These are phyloP conservation scores for Dryas alaskensis DNA, from an alignment of 306 rosid genomes.

Conservation along the genomic window DNA sequence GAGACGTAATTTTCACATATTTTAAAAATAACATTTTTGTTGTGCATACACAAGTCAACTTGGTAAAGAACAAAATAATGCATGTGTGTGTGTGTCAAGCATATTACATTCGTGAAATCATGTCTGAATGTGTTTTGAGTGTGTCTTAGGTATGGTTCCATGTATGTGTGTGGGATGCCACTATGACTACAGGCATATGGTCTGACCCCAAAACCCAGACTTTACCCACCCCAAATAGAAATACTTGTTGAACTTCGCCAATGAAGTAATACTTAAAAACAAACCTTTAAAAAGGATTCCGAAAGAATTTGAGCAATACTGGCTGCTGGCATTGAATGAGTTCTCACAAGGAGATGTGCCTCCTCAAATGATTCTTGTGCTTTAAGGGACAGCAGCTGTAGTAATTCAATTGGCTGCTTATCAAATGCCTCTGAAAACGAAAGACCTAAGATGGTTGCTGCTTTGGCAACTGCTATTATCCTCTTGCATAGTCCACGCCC, in stretches of 20 bases:
- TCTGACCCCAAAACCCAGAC: not conserved
- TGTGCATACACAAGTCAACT: too few species aligned
- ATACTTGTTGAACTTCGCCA: not conserved
- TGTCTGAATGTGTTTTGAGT: too few species aligned
- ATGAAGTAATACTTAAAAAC: slow-evolving; percentile 1
- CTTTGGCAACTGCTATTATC: slow-evolving; percentile 81
- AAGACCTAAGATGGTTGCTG: slow-evolving; percentile 80
- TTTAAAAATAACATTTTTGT: not conserved
- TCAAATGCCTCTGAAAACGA: slow-evolving; percentile 79
- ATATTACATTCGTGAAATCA: too few species aligned
- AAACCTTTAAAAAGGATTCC: slow-evolving; percentile 93
- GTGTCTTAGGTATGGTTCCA: too few species aligned
- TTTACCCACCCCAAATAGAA: not conserved
- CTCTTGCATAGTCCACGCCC: slow-evolving; percentile 90
- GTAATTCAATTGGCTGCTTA: slow-evolving; percentile 86
- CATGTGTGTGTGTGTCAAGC: too few species aligned
- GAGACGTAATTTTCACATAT: slow-evolving; percentile 14
- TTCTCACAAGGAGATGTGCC: slow-evolving; percentile 77
- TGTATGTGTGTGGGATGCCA: too few species aligned
- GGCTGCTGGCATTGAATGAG: slow-evolving; percentile 86
- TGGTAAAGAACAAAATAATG: too few species aligned
- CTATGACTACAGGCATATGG: too few species aligned
- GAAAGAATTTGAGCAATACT: slow-evolving; percentile 95
- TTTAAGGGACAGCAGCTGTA: slow-evolving; percentile 93
- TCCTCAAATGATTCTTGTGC: slow-evolving; percentile 98